Evolutionary conservation across 2,329 filamentous ascomycete genomes (phyloP).

Genomic region (Fusarium continuum): DNA sequence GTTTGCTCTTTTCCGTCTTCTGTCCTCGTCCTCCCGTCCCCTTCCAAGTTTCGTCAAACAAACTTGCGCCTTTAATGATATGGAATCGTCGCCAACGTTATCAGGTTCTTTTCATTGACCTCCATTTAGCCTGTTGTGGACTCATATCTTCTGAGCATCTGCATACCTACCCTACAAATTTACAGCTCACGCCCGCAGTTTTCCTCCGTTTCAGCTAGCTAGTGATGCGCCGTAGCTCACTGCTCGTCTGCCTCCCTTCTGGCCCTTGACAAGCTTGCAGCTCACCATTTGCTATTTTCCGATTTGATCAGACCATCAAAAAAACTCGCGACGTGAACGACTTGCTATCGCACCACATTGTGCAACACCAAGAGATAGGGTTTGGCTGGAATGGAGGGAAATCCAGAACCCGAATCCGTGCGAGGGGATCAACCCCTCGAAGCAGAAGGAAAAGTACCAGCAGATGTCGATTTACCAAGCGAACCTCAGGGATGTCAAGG

Average conservation of each 20-base stretch:
- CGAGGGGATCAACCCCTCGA: constrained; percentile 13
- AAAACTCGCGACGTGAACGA: neutral
- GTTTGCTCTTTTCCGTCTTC: constrained; percentile 11
- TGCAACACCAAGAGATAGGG: constrained; percentile 13
- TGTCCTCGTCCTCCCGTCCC: constrained; percentile 10
- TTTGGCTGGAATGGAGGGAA: constrained; percentile 42
- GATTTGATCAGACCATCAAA: constrained; percentile 5
- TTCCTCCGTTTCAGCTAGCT: neutral
- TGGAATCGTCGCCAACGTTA: neutral
- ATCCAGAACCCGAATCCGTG: constrained; percentile 30
- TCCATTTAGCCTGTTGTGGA: neutral
- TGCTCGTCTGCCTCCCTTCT: neutral
- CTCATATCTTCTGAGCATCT: neutral
- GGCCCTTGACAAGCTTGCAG: constrained; percentile 10
- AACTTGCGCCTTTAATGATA: constrained; percentile 25
- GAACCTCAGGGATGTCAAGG: constrained; percentile 11
- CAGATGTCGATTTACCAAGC: constrained; percentile 9
- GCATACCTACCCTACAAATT: neutral
- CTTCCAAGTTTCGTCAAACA: neutral
- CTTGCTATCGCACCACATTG: neutral
- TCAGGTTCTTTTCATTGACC: neutral
- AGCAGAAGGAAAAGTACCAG: neutral
- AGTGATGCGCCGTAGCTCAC: constrained; percentile 24
- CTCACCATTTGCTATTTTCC: neutral
- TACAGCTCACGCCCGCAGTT: neutral